Percentiles rank a stretch among this genome's conserved stretches.
These are phyloP conservation scores for Chaetomium cochliodes DNA, from an alignment of 495 filamentous ascomycete species.

Conservation along the genomic window DNA sequence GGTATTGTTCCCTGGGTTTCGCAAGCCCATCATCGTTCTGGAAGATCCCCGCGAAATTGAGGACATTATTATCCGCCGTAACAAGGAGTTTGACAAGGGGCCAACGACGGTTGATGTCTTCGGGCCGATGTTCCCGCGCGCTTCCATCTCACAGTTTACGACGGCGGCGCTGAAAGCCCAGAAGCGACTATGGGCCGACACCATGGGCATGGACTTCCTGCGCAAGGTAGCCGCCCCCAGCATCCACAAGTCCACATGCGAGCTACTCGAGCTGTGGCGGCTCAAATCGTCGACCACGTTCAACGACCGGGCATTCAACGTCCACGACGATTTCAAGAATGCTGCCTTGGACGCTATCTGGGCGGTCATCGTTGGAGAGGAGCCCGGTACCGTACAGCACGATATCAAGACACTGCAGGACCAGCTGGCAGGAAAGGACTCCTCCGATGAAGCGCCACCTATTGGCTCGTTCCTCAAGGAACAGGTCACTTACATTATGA, in stretches of 20 bases:
- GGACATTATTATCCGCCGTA: slow-evolving; percentile 34
- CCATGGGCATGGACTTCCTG: slow-evolving; percentile 38
- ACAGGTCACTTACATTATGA: slow-evolving; percentile 30
- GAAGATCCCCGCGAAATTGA: slow-evolving; percentile 36
- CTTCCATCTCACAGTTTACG: slow-evolving; percentile 29
- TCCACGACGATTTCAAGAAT: slow-evolving; percentile 34
- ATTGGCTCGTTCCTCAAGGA: slow-evolving; percentile 20
- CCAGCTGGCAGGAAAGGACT: slow-evolving; percentile 16
- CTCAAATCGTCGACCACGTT: slow-evolving; percentile 25
- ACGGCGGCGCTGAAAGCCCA: slow-evolving; percentile 34
- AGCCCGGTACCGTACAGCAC: slow-evolving; percentile 22
- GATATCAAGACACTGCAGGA: slow-evolving; percentile 29
- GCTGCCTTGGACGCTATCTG: slow-evolving; percentile 42
- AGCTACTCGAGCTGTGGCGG: slow-evolving; percentile 40
- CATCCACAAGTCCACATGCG: slow-evolving; percentile 29
- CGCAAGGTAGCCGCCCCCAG: slow-evolving; percentile 33
- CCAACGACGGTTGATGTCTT: slow-evolving; percentile 22
- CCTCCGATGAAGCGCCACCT: background rate
- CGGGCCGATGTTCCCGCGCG: slow-evolving; percentile 30
- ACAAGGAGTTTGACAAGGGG: slow-evolving; percentile 37
- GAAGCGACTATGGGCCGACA: slow-evolving; percentile 37
- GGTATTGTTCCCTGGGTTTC: slow-evolving; percentile 27
- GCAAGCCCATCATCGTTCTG: slow-evolving; percentile 30
- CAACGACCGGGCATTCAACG: slow-evolving; percentile 30
- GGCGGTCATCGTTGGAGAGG: slow-evolving; percentile 34